Evolutionary conservation across 2,329 filamentous ascomycete species (phyloP).

Genomic region (Aureobasidium namibiae): DNA sequence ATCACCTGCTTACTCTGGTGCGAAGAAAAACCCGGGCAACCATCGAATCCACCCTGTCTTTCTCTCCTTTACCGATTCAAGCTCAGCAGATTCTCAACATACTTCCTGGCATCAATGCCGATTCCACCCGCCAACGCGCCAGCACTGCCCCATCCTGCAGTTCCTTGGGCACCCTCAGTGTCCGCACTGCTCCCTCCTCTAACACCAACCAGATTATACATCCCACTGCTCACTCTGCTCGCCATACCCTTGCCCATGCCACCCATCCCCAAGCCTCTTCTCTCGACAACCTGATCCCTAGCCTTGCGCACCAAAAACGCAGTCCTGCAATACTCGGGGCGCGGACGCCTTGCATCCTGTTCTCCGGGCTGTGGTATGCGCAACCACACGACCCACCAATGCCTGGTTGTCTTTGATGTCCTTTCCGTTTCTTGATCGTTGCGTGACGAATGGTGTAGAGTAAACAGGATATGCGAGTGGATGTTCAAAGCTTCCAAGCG

Average conservation of each 20-base stretch:
- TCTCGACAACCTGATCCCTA: constrained; percentile 23
- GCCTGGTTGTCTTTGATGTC: constrained; percentile 54
- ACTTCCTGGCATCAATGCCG: constrained; percentile 66
- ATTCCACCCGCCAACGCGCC: constrained; percentile 62
- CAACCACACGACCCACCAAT: constrained; percentile 62
- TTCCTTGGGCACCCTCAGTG: constrained; percentile 26
- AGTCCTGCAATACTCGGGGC: constrained; percentile 25
- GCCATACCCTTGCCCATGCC: constrained; percentile 24
- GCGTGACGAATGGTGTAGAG: constrained; percentile 43
- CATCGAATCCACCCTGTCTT: too few species aligned
- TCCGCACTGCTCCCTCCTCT: constrained; percentile 16
- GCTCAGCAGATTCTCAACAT: constrained; percentile 64
- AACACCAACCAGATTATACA: constrained; percentile 18
- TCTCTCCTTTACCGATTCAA: constrained; percentile 49
- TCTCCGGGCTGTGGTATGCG: constrained; percentile 32
- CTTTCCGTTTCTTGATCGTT: constrained; percentile 46
- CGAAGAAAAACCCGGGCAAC: too few species aligned
- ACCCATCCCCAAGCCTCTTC: too few species aligned
- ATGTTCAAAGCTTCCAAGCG: constrained; percentile 54
- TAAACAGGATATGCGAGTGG: constrained; percentile 52
- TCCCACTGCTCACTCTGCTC: constrained; percentile 14
- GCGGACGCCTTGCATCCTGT: not conserved
- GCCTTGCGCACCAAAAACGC: constrained; percentile 36
- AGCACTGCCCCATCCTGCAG: constrained; percentile 45
- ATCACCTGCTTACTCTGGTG: too few species aligned